phyloP scores from a whole-genome alignment of 805 yeast species.

The Candida sithepensis region DNA sequence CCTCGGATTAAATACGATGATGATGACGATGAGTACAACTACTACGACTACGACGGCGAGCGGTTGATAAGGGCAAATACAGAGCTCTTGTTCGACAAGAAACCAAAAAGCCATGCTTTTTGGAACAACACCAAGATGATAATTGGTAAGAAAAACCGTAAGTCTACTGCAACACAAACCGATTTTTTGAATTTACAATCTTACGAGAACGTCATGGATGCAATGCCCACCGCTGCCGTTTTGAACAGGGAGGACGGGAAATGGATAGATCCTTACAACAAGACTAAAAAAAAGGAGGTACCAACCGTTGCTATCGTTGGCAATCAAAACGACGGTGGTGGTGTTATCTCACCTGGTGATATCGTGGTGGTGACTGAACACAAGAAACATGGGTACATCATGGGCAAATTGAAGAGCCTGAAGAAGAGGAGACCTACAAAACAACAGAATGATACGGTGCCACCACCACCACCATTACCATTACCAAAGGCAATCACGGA shows the following conservation, averaged over 20 bases:
- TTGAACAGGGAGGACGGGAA: constrained; percentile 17
- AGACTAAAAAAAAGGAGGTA: background rate
- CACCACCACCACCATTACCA: no score
- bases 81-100: background rate
- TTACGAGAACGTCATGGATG: background rate
- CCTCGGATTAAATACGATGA: background rate
- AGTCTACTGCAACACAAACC: no score
- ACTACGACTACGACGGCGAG: no score
- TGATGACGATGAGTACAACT: background rate
- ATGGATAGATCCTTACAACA: constrained; percentile 12
- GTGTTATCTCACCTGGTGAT: no score
- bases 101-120: background rate
- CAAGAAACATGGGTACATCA: no score
- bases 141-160: background rate
- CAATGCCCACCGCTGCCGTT: constrained; percentile 4
- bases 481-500: no score
- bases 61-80: background rate
- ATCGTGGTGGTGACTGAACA: no score
- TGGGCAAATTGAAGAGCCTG: no score
- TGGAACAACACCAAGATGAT: background rate
- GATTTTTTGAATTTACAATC: background rate
- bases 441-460: no score
- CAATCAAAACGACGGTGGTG: no score
- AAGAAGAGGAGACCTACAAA: no score
- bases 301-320: no score